Conservation (phyloP, 495 filamentous ascomycete species). For the Pseudotulostoma volvatum region DNA sequence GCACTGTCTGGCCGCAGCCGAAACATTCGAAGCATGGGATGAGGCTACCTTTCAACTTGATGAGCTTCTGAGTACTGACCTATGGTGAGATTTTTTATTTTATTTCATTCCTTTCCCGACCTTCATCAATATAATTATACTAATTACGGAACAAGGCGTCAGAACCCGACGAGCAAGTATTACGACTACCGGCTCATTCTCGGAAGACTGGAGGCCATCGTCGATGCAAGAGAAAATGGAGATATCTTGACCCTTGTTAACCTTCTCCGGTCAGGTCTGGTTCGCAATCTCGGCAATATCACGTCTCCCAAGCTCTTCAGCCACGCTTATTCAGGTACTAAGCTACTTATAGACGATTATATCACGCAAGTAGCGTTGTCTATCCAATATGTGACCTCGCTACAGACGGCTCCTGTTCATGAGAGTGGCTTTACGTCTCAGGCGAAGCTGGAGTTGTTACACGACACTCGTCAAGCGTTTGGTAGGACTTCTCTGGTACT, state of each 20-base stretch:
- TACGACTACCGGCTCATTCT: constrained; percentile 86
- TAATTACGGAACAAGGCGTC: constrained; percentile 37
- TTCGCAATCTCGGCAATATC: constrained; percentile 86
- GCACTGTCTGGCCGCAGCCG: constrained; percentile 40
- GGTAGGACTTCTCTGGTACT: constrained; percentile 73
- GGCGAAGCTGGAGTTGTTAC: constrained; percentile 71
- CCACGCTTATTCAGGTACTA: constrained; percentile 74
- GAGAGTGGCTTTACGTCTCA: constrained; percentile 56
- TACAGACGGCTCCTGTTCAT: constrained; percentile 43
- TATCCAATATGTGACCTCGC: constrained; percentile 56
- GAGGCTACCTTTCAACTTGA: constrained; percentile 65
- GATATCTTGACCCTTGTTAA: constrained; percentile 63
- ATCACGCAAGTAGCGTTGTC: constrained; percentile 68
- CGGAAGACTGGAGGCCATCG: constrained; percentile 54
- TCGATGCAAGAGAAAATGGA: constrained; percentile 55
- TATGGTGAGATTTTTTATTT: constrained; percentile 41
- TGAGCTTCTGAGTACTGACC: constrained; percentile 55
- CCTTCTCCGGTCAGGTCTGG: constrained; percentile 68
- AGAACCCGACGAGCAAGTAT: constrained; percentile 61
- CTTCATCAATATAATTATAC: background rate
- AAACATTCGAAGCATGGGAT: constrained; percentile 71
- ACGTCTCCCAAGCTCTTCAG: constrained; percentile 72
- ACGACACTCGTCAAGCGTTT: constrained; percentile 82
- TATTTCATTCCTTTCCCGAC: background rate
- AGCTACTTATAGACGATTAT: constrained; percentile 81